These are phyloP conservation scores for Penicillium bialowiezense DNA, from an alignment of 495 filamentous ascomycete genomes.

Conservation along the genomic window DNA sequence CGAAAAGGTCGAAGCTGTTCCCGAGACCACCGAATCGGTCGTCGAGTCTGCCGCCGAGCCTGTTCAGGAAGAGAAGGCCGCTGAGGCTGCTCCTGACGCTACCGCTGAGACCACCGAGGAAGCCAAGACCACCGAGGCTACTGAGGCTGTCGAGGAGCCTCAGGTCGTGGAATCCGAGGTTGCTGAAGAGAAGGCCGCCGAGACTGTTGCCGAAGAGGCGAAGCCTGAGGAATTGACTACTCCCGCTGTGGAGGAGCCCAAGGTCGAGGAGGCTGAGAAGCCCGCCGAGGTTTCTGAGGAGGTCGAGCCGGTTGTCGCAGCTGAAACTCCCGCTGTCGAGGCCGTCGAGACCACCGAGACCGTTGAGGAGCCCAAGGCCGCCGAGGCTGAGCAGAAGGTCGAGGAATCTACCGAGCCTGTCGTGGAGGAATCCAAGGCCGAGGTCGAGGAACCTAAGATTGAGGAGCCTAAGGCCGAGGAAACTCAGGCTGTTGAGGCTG, in stretches of 20 bases:
- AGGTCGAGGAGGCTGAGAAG: not conserved
- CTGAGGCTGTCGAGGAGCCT: conserved; percentile 6
- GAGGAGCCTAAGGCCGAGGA: conserved; percentile 11
- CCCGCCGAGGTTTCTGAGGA: not conserved
- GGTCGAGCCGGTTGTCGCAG: conserved; percentile 10
- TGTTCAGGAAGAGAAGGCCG: conserved; percentile 4
- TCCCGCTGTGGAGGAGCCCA: conserved; percentile 11
- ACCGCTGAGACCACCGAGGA: conserved; percentile 7
- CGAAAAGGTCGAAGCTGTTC: not conserved
- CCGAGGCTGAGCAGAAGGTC: conserved; percentile 14
- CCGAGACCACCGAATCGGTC: conserved; percentile 6
- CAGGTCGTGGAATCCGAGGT: conserved; percentile 11
- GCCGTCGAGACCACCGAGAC: not conserved
- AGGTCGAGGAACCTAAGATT: conserved; percentile 8
- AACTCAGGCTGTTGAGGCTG: conserved; percentile 9
- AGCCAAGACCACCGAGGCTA: conserved; percentile 6
- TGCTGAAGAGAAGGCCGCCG: conserved; percentile 2
- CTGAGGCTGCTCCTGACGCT: not conserved
- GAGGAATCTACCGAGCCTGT: not conserved
- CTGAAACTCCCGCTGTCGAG: not conserved
- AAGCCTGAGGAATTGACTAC: conserved; percentile 9
- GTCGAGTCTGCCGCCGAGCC: not conserved
- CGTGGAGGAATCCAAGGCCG: conserved; percentile 7
- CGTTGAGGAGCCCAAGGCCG: conserved; percentile 9
- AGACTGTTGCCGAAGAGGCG: conserved; percentile 12